Evolutionary conservation across 139 green algal genomes (phyloP), one percentile per base, ranked within the genome.

Genomic region (Chlamydomonas eustigma): DNA sequence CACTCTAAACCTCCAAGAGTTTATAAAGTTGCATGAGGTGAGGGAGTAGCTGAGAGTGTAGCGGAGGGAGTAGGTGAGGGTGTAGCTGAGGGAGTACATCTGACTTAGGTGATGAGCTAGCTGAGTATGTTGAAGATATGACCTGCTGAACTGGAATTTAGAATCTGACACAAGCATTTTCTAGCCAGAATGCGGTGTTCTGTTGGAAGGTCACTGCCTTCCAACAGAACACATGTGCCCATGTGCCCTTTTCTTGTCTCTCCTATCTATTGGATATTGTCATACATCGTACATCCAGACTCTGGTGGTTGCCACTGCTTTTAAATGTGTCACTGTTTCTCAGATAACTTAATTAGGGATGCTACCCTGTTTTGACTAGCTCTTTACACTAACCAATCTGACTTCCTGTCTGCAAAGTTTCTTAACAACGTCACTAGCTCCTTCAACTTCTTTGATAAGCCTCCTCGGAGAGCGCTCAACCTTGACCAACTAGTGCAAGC

Each of bases 401-500:
- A n/a, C 44, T 58, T 18, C 44, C 44, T 58, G 44, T 28, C 6
- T 28, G 32, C 34, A 6, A 8, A 72, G 65, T 72, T 72, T 22
- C 65, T 72, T 12, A 38, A 72, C 18, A 50, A 8, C 33, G 31
- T 39, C 18, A 72, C 65, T 4, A 38, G 5, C 65, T 72, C 65
- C 33, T 72, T 72, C 65, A 72, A 72, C 65, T 80, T 76, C 66
- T 80, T 80, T 76, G 75, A 80, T 50, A 4, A 4, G 6, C 35
- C 65, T 65, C 31, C 30, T 1, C 58, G 28, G 18, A 36, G 35
- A 8, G 33, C 65, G 35, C 66, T 80, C 35, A n/a, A 37, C 5
- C 4, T 33, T 0, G 58, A 68, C 44, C 63, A 80, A 37, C 63
- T 80, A 36, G 18, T 58, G 2, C 6, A 65, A 18, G 75, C 75